Base-by-base conservation (phyloP, 208 protist genomes). In the Porcisia deanei region DNA sequence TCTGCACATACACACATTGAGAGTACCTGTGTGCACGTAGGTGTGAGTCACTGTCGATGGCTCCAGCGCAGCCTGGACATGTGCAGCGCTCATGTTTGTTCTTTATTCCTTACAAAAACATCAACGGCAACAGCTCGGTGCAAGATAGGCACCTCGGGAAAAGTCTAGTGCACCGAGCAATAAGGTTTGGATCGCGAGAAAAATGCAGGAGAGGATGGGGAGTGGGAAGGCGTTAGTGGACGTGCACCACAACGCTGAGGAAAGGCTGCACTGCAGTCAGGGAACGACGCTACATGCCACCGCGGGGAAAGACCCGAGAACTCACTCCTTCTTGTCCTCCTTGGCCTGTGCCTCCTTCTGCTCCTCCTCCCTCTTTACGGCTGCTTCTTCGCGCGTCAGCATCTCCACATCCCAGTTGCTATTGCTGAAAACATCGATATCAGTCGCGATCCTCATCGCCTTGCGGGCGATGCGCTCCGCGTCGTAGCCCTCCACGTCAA, bases 371-470 rank as follows among this genome's bases (percentile, higher is more conserved):
- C 80, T 82, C 74, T 81, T 80, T 54, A 75, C 71, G 5, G 55
- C 71, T 10, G 63, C 81, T n/a, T 79, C 73, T 37, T 85, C 73
- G 37, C 83, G 80, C 63, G 70, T 89, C 67, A 98, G 84, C 16
- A 88, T 87, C 85, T 98, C 91, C 41, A 96, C 84, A 81, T 98
- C 94, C 86, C 97, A 99, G 79, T 97, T 98, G 60, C 95, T 87
- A 80, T 98, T 99, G 63, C 94, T 98, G 86, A 98, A 99, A 59
- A 99, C 96, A 79, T 98, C 98, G 75, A 99, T 98, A 54, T 98
- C 95, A 5, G 95, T 97, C 1, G 98, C 98, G 54, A 99, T 98
- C 71, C 93, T 92, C 97, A 99, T 99, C 72, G 98, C 91, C 84
- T 97, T 96, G 65, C 82, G 88, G n/a, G 94, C 93, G 47, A 98